Percentiles rank a stretch among this genome's conserved stretches.
phyloP scores from a whole-genome alignment of 164 flowering plant genomes.

The Kingdonia uniflora region DNA sequence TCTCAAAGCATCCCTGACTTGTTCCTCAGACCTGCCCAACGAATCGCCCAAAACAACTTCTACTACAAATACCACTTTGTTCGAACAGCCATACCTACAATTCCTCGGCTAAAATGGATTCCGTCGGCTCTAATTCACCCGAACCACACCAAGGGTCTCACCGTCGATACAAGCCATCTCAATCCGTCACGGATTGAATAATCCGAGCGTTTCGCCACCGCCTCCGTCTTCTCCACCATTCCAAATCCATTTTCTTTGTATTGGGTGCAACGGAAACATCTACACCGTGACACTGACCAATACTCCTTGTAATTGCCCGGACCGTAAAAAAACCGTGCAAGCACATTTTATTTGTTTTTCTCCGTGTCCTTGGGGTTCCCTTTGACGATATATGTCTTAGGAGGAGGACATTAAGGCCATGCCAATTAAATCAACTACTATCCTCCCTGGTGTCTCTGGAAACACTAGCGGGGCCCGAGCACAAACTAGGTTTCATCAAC shows the following conservation, averaged over 20 bases:
- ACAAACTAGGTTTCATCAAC: slow-evolving; percentile 47
- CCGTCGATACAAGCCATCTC: slow-evolving; percentile 21
- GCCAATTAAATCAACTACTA: slow-evolving; percentile 50
- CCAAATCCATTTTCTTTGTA: slow-evolving; percentile 44
- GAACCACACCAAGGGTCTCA: slow-evolving; percentile 21
- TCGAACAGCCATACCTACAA: background rate
- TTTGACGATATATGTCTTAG: slow-evolving; percentile 46
- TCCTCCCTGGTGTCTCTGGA: slow-evolving; percentile 30
- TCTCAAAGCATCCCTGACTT: slow-evolving; percentile 30
- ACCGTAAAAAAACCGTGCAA: slow-evolving; percentile 71
- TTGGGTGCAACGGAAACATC: slow-evolving; percentile 79
- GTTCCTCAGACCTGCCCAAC: slow-evolving; percentile 26
- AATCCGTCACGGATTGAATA: slow-evolving; percentile 50
- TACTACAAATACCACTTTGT: slow-evolving; percentile 8
- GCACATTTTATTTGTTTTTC: slow-evolving; percentile 70
- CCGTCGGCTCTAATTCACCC: slow-evolving; percentile 35
- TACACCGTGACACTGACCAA: slow-evolving; percentile 55
- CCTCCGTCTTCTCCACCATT: slow-evolving; percentile 73
- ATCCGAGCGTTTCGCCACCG: slow-evolving; percentile 61
- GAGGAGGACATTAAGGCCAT: slow-evolving; percentile 44
- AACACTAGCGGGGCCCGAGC: slow-evolving; percentile 38
- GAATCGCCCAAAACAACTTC: slow-evolving; percentile 14
- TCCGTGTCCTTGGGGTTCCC: slow-evolving; percentile 55
- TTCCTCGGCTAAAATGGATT: slow-evolving; percentile 20
- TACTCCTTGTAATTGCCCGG: slow-evolving; percentile 83